Base-by-base conservation (phyloP, 2,329 filamentous ascomycete genomes). In the Ophiostoma sp. region DNA sequence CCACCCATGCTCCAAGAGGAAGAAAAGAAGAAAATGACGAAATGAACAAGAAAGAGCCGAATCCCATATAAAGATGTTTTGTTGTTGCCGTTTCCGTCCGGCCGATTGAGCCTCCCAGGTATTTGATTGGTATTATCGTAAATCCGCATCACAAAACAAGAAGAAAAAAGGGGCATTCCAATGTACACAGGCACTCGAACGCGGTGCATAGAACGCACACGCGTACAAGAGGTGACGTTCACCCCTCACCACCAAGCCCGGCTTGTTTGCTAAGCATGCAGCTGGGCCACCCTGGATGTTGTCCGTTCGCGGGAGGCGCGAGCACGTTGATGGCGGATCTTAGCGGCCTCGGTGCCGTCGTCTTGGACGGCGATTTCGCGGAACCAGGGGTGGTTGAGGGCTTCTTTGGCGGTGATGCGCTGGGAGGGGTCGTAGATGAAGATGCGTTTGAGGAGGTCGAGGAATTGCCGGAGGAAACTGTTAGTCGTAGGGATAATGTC, bases 311-410 rank as follows among this genome's bases (percentile, higher is more conserved):
- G 73, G 4, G 73, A 63, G 19, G 45, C 61, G 7, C 63, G 71
- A 1, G 42, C 68, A 79, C 85, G 82, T 76, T 88, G 87, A 73
- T 85, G 79, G 50, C 88, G 85, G 74, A 91, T 91, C 80, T 90
- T 90, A 57, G 88, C 86, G 12, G 90, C 90, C 79, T 92, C 90
- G 8, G 89, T 91, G 50, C 90, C 90, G 78, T 92, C 90, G 76
- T 92, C 90, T 42, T 88, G 87, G 42, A 86, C 84, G 1, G 89
- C 86, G 70, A 85, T 82, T 78, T 92, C 90, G 77, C 87, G 88
- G 81, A 92, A 92, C 90, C 90, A 92, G 2, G 88, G 87, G 75
- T 92, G 90, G 72, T 90, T 86, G 59, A 92, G 81, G 1, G 90
- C 90, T 77, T 91, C 83, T 76, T 91, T 89, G 28, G 90, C 90